Conservation (phyloP, 1,139 yeast genomes). For the Suhomyces maxii region DNA sequence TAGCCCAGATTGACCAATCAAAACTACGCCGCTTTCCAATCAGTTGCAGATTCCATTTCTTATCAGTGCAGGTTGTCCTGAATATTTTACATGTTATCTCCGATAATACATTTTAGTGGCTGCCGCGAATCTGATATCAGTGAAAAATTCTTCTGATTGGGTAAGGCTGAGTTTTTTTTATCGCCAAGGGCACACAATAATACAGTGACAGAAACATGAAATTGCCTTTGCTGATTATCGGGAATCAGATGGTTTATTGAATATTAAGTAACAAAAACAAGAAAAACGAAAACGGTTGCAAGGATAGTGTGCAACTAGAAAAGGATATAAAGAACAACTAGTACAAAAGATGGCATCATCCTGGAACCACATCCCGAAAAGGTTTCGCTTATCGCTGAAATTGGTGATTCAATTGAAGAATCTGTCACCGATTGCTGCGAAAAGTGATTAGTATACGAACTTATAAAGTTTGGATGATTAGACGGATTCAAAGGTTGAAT, state of each 20-base stretch:
- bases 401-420: background rate
- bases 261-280: no score
- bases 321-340: background rate
- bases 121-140: background rate
- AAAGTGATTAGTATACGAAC: background rate
- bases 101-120: background rate
- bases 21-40: conserved; percentile 2
- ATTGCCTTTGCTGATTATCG: conserved; percentile 1
- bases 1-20: conserved; percentile 5
- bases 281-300: background rate
- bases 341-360: background rate
- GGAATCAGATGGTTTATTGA: background rate
- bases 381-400: no score
- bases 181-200: background rate
- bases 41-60: conserved; percentile 6
- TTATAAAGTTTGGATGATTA: background rate
- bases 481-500: background rate
- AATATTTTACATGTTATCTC: background rate
- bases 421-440: background rate
- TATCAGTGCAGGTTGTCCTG: conserved; percentile 6
- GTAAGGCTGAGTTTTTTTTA: background rate
- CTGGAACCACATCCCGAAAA: background rate
- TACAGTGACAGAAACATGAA: background rate
- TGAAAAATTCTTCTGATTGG: conserved; percentile 1
- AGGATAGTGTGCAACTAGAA: background rate